Evolutionary conservation across 140 eudicot genomes (phyloP), one percentile per base, ranked within the genome.

Genomic region (Cichorium intybus): DNA sequence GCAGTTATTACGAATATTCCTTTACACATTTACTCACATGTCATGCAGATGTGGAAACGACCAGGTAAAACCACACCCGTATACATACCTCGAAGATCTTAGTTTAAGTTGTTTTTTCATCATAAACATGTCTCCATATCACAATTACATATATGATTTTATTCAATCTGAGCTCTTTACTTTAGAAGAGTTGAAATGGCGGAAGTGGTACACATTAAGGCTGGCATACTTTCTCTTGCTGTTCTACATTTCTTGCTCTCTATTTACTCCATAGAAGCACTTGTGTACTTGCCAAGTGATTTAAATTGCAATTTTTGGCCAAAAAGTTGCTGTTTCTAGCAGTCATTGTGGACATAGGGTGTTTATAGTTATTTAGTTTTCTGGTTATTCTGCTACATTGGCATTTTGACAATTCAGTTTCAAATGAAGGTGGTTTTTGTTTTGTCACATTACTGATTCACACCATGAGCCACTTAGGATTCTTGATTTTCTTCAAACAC

Each of bases 1-100:
- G 50, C 39, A 39, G 49, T 33, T 39, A 21, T 17, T 46, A 23
- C 4, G 24, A 51, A 20, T 71, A 62, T 62, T 62, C 14, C 14
- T 52, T 39, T 69, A 33, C 27, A 59, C 49, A 31, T 45, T 68
- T 68, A 28, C 47, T 68, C 34, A 27, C 62, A 56, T 56, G 23
- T 56, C 62, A 56, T 56, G 61, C 61, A 68, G 31, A 67, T 55
- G 73, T 68, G 64, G 20, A 54, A 69, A 69, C 31, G 56, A 68
- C 55, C 56, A 54, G 64, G 56, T 55, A 28, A 56, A 56, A 16
- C 49, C 49, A 43, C 18, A 15, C 49, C 20, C 20, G 49, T 43
- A 43, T 43, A 43, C 7, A 14, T 43, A 43, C 49, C 49, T 48
- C 8, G 14, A 48, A 48, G 54, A 33, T 48, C 4, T 64, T 64